Base-by-base conservation (phyloP, 2,329 filamentous ascomycete genomes). In the Rasamsonia emersonii region DNA sequence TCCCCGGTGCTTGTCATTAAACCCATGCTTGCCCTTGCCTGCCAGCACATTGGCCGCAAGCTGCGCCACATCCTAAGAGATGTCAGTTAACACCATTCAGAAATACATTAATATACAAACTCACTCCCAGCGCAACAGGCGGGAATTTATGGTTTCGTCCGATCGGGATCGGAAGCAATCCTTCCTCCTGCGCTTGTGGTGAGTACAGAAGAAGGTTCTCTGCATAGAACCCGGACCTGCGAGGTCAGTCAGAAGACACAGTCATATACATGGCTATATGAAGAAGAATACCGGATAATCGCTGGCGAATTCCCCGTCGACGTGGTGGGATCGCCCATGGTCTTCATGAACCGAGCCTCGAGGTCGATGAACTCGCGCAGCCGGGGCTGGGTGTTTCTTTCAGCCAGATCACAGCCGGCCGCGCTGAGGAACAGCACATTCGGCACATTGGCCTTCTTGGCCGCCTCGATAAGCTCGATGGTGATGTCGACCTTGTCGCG, bases 351-450 rank as follows among this genome's bases (percentile, higher is more conserved):
- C 30, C 60, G 20, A 6, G 41, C 46, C 48, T 73, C 68, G 4
- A 73, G 44, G 29, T 71, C 64, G 27, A 72, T 62, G 40, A 73
- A 72, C 51, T 71, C 64, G 1, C 68, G 53, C 18, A 73, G 45
- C 2, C 58, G 49, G 3, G 68, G 70, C 52, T 73, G 69, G 41
- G 53, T 65, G 18, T 63, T 43, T 5, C 54, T 46, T 40, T 70
- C 65, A 0, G 68, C 68, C 32, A 71, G 62, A 47, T 72, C 68
- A 25, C 64, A 67, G 1, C 65, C 67, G 0, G 56, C 67, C 5
- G 65, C 61, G 42, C 64, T 68, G 33, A 72, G 55, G 23, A 71
- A 59, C 37, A 59, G 53, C 5, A 68, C 55, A 39, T 71, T 71
- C 4, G 49, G 49, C 13, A 71, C 53, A 7, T 56, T 50, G 0